Evolutionary conservation across 2,329 filamentous ascomycete genomes (phyloP).

Genomic region (Pestalotiopsis sp.): DNA sequence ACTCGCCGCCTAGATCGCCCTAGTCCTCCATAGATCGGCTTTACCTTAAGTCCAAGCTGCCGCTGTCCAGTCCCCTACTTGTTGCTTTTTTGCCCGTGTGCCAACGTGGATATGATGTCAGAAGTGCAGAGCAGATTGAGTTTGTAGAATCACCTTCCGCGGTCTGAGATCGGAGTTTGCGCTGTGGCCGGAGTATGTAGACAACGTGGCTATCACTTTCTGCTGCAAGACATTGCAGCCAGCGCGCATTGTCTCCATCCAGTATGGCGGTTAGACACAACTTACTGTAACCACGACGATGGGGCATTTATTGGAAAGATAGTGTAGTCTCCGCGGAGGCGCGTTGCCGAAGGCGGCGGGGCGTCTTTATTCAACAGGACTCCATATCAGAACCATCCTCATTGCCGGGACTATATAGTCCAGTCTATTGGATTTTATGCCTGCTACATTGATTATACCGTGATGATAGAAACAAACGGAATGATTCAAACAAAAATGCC

Average conservation of each 20-base stretch:
- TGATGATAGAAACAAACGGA: background rate
- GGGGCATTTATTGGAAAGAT: background rate
- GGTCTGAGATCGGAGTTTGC: background rate
- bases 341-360: background rate
- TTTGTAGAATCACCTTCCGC: background rate
- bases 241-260: background rate
- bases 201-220: background rate
- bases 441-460: background rate
- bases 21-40: background rate
- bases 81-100: background rate
- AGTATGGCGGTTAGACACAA: background rate
- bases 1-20: background rate
- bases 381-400: background rate
- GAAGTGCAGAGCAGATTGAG: background rate
- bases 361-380: background rate
- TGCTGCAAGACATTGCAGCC: background rate
- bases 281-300: background rate
- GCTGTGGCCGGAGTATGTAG: background rate
- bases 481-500: background rate
- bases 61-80: background rate
- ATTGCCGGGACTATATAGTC: background rate
- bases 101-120: conserved; percentile 1
- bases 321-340: background rate
- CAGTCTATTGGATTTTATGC: background rate
- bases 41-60: background rate